Base-by-base conservation (phyloP, 768 basidiomycete species). In the Suillus occidentalis region DNA sequence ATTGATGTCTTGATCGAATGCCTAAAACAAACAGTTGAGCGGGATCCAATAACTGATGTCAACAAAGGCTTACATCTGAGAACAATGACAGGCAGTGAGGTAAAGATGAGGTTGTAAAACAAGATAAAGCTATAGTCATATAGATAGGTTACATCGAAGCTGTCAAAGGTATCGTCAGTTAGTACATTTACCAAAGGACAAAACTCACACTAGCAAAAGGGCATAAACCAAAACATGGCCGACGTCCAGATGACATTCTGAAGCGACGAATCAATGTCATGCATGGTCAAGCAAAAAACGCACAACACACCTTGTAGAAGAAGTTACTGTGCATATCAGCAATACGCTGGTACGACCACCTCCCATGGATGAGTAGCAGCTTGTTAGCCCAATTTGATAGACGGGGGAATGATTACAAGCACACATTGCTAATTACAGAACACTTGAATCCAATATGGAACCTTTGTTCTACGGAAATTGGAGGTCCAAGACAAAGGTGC, bases 291-390 rank as follows among this genome's bases (percentile, higher is more conserved):
- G 63, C 60, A 45, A 53, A 31, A 59, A 36, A 31, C 25, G 62
- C 34, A 45, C 55, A 66, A 71, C 82, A 59, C 47, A 93, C 92
- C 87, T 99, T 99, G 85, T 98, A 98, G 79, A 99, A 99, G 81
- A 98, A 99, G 77, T 95, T 97, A 71, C 89, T 89, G 69, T 96
- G 93, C 95, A 98, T 97, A 72, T 97, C 95, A 18, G 96, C 95
- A 50, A 98, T 83, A 50, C 97, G 92, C 71, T 94, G 91, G 77
- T 99, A 99, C 36, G 93, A 96, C 97, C 97, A 97, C 31, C 94
- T 88, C 6, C 97, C 97, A 73, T 99, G 97, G 10, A 97, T 94
- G 65, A 98, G 84, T 0, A 98, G 82, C 53, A 98, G 79, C 75
- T 94, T 94, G 28, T 28, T 28, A 28, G 28, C 28, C 28, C 3